Base-by-base conservation (phyloP, 2,329 filamentous ascomycete species). In the Penicillium sp. region DNA sequence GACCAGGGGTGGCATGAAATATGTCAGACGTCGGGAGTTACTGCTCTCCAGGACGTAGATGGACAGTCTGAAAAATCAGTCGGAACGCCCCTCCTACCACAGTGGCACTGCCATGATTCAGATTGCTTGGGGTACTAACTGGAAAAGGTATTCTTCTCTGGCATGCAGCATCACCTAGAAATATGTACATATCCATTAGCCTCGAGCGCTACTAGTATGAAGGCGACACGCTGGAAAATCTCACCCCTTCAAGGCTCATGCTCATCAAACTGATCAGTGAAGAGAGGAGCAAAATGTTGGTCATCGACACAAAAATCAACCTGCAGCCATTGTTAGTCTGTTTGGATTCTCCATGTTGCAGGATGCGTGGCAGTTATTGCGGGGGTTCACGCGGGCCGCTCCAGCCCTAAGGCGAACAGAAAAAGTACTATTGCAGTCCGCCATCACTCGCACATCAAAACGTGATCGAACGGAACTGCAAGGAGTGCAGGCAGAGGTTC, bases 101-200 rank as follows among this genome's bases (percentile, higher is more conserved):
- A 60, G 58, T 30, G 21, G 37, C 33, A 46, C 23, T 26, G 13
- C n/a, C 24, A 37, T 26, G 15, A 42, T 42, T 42, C 24, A 29
- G 13, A 29, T 6, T 30, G 26, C 18, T 10, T 32, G 27, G 5
- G 20, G 10, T 41, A 66, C 67, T 66, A 62, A 84, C 80, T 83
- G 79, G 62, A 82, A 85, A 21, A 84, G 74, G 64, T 85, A 85
- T 65, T 85, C 83, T 62, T 85, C 82, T 61, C 81, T 76, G 32
- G 83, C 81, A 73, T 84, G 81, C 50, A 81, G 77, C 69, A 85
- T 79, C 47, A 85, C 80, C 82, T 84, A 26, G 59, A 44, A 53
- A 48, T 23, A 3, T 37, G 17, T n/a, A 9, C 27, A 21, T 21
- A 13, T 7, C 18, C 17, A 20, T 34, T 20, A 34, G 17, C 15